Conservation (phyloP, 352 stramenopile genomes). For the Globisporangium megalacanthum region DNA sequence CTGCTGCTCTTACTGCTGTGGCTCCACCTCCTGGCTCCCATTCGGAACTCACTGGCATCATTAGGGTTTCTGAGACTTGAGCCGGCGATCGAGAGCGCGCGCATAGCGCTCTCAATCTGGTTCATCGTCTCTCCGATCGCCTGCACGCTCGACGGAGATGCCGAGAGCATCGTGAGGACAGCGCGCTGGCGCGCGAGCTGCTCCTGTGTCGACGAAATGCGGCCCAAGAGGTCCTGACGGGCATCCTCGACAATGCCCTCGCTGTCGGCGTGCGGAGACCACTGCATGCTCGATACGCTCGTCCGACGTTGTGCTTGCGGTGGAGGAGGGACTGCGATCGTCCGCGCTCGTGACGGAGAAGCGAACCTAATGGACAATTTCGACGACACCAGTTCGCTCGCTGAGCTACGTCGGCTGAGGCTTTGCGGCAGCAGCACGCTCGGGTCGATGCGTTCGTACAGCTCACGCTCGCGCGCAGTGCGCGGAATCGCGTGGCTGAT, state of each 20-base stretch:
- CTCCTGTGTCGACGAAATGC: constrained; percentile 64
- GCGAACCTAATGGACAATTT: not conserved
- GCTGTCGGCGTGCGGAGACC: not conserved
- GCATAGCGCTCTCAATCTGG: constrained; percentile 37
- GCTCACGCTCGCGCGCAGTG: constrained; percentile 7
- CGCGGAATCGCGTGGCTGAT: constrained; percentile 8
- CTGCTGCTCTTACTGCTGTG: not conserved
- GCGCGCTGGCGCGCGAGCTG: constrained; percentile 49
- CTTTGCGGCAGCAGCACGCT: constrained; percentile 13
- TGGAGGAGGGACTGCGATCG: not conserved
- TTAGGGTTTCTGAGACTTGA: not conserved
- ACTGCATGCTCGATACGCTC: not conserved
- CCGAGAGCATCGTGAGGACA: constrained; percentile 32
- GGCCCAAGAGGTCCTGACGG: constrained; percentile 47
- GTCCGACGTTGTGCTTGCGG: not conserved
- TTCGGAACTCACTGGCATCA: constrained; percentile 2
- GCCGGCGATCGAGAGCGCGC: not conserved
- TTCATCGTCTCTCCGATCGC: constrained; percentile 43
- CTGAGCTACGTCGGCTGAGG: constrained; percentile 1
- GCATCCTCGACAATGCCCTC: not conserved
- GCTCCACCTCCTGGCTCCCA: not conserved
- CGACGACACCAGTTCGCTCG: constrained; percentile 1
- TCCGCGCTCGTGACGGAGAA: not conserved
- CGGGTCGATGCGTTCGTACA: constrained; percentile 30
- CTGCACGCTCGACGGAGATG: constrained; percentile 47